Evolutionary conservation across 805 yeast genomes (phyloP), one percentile per base, ranked within the genome.

Genomic region (Cyberlindnera xylosilytica): DNA sequence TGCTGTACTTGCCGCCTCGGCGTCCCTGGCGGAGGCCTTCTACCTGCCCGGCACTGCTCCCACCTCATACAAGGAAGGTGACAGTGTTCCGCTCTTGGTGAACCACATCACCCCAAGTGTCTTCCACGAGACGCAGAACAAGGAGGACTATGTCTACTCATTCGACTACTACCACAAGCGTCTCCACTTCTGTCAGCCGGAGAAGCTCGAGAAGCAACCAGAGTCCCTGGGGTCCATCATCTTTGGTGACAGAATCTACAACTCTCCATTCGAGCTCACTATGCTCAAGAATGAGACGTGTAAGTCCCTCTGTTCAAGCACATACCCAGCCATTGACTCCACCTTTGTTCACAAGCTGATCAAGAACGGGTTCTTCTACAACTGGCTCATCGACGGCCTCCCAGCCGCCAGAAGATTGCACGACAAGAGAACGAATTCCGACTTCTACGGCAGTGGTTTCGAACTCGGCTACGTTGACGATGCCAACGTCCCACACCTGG

Each of bases 41-140:
- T 91, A 93, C 60, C 70, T 93, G 42, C 98, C 98, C 0, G 98
- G 98, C 8, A 93, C 89, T 19, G 96, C 98, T 0, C 98, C 99
- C 16, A 86, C 95, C 1, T 83, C 91, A 38, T 93, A 91, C 60
- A 69, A 73, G 35, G 72, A 76, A 46, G 88, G 82, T 38, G 95
- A 90, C 41, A 52, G 58, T 3, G 81, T 93, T 38, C 87, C 91
- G 13, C 68, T 93, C 41, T 68, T 84, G 38, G 99, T 93, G 24
- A 93, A 93, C 61, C 95, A 89, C 57, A 77, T 93, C 54, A 87
- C 97, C 0, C 96, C 97, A 13, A 78, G 88, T 4, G 68, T 76
- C 49, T 63, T 60, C 49, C 65, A 65, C 41, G 68, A 68, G 36
- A 57, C 38, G 10, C 46, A 68, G 4, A 65, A 68, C 20, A 66